Conservation (phyloP, 495 filamentous ascomycete genomes). For the Penicillium coffeae region DNA sequence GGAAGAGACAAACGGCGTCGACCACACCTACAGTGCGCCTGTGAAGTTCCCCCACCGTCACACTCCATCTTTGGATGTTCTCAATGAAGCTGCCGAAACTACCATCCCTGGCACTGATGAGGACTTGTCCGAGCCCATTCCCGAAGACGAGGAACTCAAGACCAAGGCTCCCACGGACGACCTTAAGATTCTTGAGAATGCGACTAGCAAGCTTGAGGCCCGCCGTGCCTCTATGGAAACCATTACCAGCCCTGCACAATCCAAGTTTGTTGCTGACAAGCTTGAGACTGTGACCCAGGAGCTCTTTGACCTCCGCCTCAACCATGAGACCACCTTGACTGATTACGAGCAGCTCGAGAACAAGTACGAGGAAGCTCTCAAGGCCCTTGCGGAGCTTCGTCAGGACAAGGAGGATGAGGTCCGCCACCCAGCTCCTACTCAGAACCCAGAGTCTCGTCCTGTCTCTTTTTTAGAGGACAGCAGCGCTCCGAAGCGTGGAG, state of each 20-base stretch:
- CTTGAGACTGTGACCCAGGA: slow-evolving; percentile 90
- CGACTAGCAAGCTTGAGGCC: slow-evolving; percentile 26
- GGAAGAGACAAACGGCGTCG: slow-evolving; percentile 21
- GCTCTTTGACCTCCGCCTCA: slow-evolving; percentile 81
- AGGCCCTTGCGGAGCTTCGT: slow-evolving; percentile 67
- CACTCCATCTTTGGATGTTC: slow-evolving; percentile 40
- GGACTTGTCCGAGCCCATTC: slow-evolving; percentile 48
- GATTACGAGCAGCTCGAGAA: slow-evolving; percentile 79
- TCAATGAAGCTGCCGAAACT: slow-evolving; percentile 48
- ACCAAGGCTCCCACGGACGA: slow-evolving; percentile 18
- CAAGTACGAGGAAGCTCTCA: slow-evolving; percentile 89
- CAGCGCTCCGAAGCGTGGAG: slow-evolving; percentile 70
- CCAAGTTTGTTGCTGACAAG: slow-evolving; percentile 85
- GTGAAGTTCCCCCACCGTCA: slow-evolving; percentile 28
- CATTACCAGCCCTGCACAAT: slow-evolving; percentile 70
- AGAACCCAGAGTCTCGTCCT: slow-evolving; percentile 61
- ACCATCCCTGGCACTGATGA: slow-evolving; percentile 56
- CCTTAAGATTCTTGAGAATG: slow-evolving; percentile 30
- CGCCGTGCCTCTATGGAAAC: slow-evolving; percentile 23
- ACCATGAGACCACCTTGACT: slow-evolving; percentile 78
- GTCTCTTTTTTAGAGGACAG: slow-evolving; percentile 89
- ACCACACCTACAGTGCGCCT: slow-evolving; percentile 11
- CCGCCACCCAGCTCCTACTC: slow-evolving; percentile 54
- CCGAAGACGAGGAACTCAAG: slow-evolving; percentile 39
- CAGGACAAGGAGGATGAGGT: slow-evolving; percentile 85